A percentile compares a stretch with the other conserved stretches of the same genome.
These are phyloP conservation scores for Nemania sp. DNA, from an alignment of 2,329 filamentous ascomycete genomes.

Conservation along the genomic window DNA sequence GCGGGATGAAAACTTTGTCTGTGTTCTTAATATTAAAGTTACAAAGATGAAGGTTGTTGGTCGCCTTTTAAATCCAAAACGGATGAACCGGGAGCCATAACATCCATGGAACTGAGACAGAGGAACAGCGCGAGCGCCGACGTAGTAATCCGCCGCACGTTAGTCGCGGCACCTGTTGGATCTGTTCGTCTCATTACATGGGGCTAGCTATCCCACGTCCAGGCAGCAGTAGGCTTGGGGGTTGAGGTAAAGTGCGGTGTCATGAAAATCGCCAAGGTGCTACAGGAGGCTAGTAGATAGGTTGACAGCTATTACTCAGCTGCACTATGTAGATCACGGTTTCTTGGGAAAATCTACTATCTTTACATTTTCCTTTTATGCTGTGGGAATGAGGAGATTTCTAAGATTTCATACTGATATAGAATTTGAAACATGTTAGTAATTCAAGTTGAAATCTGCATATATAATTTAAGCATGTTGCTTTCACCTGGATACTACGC, in stretches of 20 bases:
- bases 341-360: not conserved
- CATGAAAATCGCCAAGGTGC: not conserved
- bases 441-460: too few species aligned
- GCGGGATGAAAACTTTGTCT: not conserved
- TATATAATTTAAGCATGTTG: not conserved
- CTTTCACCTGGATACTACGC: not conserved
- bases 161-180: constrained; percentile 1
- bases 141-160: not conserved
- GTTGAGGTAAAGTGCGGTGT: not conserved
- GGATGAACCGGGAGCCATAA: not conserved
- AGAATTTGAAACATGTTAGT: too few species aligned
- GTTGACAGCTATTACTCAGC: not conserved
- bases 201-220: not conserved
- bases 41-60: not conserved
- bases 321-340: constrained; percentile 34
- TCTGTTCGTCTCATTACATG: constrained; percentile 2
- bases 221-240: not conserved
- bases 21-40: not conserved
- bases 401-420: too few species aligned
- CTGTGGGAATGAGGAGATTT: not conserved
- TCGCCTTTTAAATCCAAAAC: constrained; percentile 19
- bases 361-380: not conserved
- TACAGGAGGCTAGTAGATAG: not conserved
- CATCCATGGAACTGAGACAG: not conserved
- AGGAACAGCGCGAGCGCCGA: not conserved